phyloP scores from a whole-genome alignment of 805 yeast genomes.

The Geotrichum ghanense region DNA sequence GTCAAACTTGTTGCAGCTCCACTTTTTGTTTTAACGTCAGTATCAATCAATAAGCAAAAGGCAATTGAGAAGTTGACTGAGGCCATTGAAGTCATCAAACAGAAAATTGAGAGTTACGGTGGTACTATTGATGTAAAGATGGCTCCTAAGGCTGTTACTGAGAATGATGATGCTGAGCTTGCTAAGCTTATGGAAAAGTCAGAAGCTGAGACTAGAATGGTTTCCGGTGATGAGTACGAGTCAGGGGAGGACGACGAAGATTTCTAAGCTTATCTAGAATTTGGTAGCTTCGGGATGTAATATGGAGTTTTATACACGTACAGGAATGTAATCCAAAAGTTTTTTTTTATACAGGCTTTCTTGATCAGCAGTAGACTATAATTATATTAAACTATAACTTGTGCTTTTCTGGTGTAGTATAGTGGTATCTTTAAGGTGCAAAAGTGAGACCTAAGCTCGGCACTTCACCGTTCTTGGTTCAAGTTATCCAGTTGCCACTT shows the following conservation, averaged over 20 bases:
- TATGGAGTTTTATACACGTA: too few relatives aligned
- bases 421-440: too few relatives aligned
- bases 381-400: too few relatives aligned
- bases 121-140: constrained; percentile 88
- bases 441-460: too few relatives aligned
- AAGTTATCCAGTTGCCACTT: too few relatives aligned
- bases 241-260: constrained; percentile 29
- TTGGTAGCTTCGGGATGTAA: too few relatives aligned
- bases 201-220: constrained; percentile 78
- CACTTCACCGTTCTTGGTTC: too few relatives aligned
- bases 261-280: too few relatives aligned
- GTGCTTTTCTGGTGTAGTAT: too few relatives aligned
- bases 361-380: too few relatives aligned
- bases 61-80: constrained; percentile 71
- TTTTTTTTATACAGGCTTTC: too few relatives aligned
- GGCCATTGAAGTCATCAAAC: constrained; percentile 69
- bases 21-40: constrained; percentile 83
- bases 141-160: constrained; percentile 99
- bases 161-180: constrained; percentile 95
- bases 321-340: too few relatives aligned
- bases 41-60: constrained; percentile 80
- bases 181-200: constrained; percentile 91
- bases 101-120: constrained; percentile 57
- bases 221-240: constrained; percentile 65
- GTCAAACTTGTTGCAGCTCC: constrained; percentile 98